Evolutionary conservation across 2,329 filamentous ascomycete species (phyloP).

Genomic region (Alternaria burnsii): DNA sequence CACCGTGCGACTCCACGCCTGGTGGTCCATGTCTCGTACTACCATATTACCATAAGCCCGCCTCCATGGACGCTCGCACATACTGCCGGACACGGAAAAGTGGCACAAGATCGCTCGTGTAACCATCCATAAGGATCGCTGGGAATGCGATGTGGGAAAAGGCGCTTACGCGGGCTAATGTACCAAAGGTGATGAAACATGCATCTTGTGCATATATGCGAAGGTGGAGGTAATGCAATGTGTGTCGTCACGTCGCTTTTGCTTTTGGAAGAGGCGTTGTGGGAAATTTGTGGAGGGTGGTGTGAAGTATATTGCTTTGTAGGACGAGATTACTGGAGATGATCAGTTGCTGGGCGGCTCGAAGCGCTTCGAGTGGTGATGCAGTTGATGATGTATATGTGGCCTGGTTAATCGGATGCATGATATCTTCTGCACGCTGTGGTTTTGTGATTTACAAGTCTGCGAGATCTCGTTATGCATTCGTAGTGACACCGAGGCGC

Average conservation of each 20-base stretch:
- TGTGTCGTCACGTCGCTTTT: background rate
- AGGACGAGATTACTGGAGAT: background rate
- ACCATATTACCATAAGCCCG: background rate
- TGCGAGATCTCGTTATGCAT: background rate
- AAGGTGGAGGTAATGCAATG: background rate
- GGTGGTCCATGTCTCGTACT: background rate
- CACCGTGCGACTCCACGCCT: background rate
- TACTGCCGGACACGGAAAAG: background rate
- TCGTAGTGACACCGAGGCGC: background rate
- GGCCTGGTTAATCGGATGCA: background rate
- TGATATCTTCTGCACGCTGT: background rate
- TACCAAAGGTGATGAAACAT: conserved; percentile 13
- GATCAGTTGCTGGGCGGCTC: background rate
- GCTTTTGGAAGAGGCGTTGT: background rate
- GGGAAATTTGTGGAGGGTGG: background rate
- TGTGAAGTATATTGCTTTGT: background rate
- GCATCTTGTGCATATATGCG: background rate
- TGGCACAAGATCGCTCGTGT: conserved; percentile 9
- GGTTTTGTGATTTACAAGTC: background rate
- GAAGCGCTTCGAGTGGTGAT: background rate
- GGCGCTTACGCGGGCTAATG: background rate
- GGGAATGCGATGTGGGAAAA: background rate
- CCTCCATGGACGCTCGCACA: background rate
- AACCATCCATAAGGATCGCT: background rate
- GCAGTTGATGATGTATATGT: background rate